Conservation (phyloP, 345 rosid species). For the Carallia pectinifolia region DNA sequence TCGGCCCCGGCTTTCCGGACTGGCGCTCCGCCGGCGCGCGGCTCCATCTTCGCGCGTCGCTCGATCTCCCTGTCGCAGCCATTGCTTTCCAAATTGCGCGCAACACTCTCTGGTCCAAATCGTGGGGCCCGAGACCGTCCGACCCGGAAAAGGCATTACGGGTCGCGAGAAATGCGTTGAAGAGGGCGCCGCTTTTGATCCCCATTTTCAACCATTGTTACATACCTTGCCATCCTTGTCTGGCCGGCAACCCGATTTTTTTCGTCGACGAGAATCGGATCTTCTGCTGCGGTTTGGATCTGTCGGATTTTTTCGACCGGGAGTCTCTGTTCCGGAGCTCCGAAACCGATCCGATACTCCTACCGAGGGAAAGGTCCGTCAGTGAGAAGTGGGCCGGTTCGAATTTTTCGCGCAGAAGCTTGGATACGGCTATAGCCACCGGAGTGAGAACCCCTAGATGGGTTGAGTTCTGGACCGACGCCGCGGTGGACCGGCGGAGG, state of each 20-base stretch:
- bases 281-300: constrained; percentile 91
- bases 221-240: constrained; percentile 78
- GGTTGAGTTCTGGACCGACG: constrained; percentile 98
- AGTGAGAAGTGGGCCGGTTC: constrained; percentile 59
- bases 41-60: constrained; percentile 70
- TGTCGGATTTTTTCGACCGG: constrained; percentile 82
- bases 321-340: constrained; percentile 63
- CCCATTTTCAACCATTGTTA: constrained; percentile 93
- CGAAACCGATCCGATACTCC: constrained; percentile 40
- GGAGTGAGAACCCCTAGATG: constrained; percentile 69
- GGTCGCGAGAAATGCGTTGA: constrained; percentile 80
- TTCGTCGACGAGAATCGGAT: constrained; percentile 81
- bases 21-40: constrained; percentile 87
- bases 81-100: constrained; percentile 85
- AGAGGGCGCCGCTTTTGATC: constrained; percentile 79
- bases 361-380: constrained; percentile 60
- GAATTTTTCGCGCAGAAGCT: constrained; percentile 56
- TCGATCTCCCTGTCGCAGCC: constrained; percentile 90
- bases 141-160: constrained; percentile 83
- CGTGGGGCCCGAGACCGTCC: constrained; percentile 85
- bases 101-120: constrained; percentile 79
- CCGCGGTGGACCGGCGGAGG: constrained; percentile 72
- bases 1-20: constrained; percentile 89
- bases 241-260: constrained; percentile 97
- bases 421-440: constrained; percentile 48